Percentiles rank a stretch among this genome's conserved stretches.
Conservation (phyloP, 768 basidiomycete species). For the Lactarius hatsudake region DNA sequence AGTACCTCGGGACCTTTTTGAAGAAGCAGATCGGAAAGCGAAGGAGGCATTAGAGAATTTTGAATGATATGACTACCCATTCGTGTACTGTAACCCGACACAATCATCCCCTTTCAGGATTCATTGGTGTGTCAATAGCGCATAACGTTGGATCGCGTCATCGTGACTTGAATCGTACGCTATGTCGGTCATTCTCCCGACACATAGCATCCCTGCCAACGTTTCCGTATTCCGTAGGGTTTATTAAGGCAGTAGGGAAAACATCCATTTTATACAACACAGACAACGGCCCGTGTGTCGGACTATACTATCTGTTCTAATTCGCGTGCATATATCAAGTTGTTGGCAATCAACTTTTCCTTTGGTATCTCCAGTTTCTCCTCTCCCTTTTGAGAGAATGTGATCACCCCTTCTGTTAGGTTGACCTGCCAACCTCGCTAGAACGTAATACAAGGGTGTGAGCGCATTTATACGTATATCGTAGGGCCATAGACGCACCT, state of each 20-base stretch:
- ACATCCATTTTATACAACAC: slow-evolving; percentile 11
- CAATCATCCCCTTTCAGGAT: slow-evolving; percentile 8
- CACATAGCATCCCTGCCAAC: neutral
- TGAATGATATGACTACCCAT: slow-evolving; percentile 38
- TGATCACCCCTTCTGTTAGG: slow-evolving; percentile 63
- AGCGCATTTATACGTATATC: neutral
- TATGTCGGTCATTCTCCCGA: neutral
- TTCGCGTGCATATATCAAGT: slow-evolving; percentile 79
- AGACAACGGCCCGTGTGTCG: neutral
- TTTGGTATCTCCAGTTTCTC: slow-evolving; percentile 85
- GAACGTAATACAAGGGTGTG: slow-evolving; percentile 11
- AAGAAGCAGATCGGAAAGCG: slow-evolving; percentile 84
- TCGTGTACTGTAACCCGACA: slow-evolving; percentile 32
- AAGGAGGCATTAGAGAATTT: slow-evolving; percentile 79
- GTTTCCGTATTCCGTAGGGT: neutral
- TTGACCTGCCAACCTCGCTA: slow-evolving; percentile 87
- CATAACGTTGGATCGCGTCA: neutral
- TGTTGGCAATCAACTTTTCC: slow-evolving; percentile 74
- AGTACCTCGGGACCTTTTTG: slow-evolving; percentile 81
- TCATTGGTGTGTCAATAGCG: neutral
- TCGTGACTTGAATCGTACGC: neutral
- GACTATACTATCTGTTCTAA: slow-evolving; percentile 84
- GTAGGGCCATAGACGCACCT: slow-evolving; percentile 46
- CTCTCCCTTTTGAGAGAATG: slow-evolving; percentile 77
- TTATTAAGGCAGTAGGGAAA: neutral